A percentile compares a stretch with the other conserved stretches of the same genome.
These are phyloP conservation scores for Magnusiomyces ingens DNA, from an alignment of 1,139 yeast genomes.

Conservation along the genomic window DNA sequence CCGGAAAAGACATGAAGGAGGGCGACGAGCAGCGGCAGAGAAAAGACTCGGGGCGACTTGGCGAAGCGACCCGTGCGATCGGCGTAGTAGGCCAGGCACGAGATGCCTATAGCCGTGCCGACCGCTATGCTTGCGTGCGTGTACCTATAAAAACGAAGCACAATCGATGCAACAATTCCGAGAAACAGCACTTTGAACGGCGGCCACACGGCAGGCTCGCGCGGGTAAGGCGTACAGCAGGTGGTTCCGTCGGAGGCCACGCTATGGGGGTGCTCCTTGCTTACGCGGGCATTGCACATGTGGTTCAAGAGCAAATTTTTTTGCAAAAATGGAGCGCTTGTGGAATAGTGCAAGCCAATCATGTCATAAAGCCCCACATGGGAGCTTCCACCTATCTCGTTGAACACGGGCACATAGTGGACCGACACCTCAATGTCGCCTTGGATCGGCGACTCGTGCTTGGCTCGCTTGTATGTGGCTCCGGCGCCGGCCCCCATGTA, in stretches of 20 bases:
- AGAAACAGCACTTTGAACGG: no score
- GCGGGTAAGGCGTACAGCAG: no score
- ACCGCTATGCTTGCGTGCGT: no score
- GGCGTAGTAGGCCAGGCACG: not conserved
- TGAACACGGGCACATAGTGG: not conserved
- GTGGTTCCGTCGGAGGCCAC: no score
- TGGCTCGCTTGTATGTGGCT: not conserved
- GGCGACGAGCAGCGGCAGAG: not conserved
- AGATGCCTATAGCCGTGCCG: no score
- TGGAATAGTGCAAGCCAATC: slow-evolving; percentile 11
- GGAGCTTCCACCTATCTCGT: not conserved
- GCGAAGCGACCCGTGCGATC: not conserved
- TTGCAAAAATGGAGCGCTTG: slow-evolving; percentile 5
- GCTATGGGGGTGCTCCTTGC: no score
- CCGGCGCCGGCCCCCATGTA: not conserved
- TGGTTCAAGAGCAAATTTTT: slow-evolving; percentile 13
- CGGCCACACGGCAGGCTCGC: no score
- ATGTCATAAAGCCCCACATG: not conserved
- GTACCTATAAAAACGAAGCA: no score
- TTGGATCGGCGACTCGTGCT: not conserved
- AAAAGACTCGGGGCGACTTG: not conserved
- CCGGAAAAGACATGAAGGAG: not conserved
- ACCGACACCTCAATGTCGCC: not conserved
- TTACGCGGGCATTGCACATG: slow-evolving; percentile 4
- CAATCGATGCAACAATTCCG: no score